Conservation (phyloP, 768 basidiomycete genomes). For the Pholiota molesta region DNA sequence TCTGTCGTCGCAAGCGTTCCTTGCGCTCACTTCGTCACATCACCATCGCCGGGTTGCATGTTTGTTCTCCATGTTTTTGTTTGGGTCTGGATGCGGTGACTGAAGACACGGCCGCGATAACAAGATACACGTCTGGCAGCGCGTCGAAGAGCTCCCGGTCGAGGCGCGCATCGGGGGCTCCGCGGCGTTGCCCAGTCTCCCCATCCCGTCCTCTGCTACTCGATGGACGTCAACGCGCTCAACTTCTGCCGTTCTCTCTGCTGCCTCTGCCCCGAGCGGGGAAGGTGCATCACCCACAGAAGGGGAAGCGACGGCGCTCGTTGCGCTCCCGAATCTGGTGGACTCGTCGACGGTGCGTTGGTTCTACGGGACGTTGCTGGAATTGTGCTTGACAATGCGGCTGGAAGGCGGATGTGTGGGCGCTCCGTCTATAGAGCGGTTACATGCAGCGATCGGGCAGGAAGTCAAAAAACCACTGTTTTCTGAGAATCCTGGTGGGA, state of each 20-base stretch:
- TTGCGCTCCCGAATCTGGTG: conserved; percentile 87
- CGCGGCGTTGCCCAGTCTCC: conserved; percentile 52
- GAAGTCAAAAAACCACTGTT: conserved; percentile 38
- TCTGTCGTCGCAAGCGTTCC: neutral
- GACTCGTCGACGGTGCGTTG: conserved; percentile 78
- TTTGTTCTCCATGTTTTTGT: too few species aligned
- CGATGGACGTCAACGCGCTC: conserved; percentile 89
- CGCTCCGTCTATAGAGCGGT: conserved; percentile 60
- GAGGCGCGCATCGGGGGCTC: conserved; percentile 56
- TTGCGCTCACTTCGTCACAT: too few species aligned
- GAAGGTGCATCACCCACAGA: neutral
- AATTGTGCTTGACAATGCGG: neutral
- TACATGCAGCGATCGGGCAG: conserved; percentile 88
- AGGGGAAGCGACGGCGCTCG: conserved; percentile 42
- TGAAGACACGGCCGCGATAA: conserved; percentile 84
- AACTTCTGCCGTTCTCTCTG: conserved; percentile 94
- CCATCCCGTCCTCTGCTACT: conserved; percentile 59
- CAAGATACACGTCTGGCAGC: conserved; percentile 76
- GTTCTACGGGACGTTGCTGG: neutral
- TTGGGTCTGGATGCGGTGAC: too few species aligned
- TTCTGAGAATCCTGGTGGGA: conserved; percentile 49
- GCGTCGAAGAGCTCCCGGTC: conserved; percentile 45
- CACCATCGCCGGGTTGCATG: too few species aligned
- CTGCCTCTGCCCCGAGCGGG: conserved; percentile 25
- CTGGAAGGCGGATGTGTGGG: conserved; percentile 84